These are phyloP conservation scores for Rhazya stricta DNA, from an alignment of 257 asterid species.

Conservation along the genomic window DNA sequence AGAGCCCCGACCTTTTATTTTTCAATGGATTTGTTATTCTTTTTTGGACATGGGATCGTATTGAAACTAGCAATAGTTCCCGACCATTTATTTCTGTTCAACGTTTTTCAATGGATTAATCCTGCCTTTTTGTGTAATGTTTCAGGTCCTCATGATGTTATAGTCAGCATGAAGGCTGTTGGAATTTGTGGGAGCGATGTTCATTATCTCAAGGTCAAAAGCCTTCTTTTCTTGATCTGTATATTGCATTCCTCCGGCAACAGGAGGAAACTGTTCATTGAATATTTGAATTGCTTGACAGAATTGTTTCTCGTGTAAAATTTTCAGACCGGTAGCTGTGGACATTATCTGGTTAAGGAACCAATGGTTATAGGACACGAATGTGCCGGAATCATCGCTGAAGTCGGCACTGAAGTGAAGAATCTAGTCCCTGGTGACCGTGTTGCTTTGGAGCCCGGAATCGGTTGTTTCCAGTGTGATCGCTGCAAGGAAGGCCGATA, in stretches of 20 bases:
- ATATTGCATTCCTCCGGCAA: too few relatives aligned
- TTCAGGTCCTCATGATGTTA: slow-evolving; percentile 79
- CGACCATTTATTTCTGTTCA: too few relatives aligned
- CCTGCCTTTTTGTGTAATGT: neutral
- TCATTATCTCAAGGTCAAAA: slow-evolving; percentile 76
- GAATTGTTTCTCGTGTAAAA: neutral
- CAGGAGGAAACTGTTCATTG: too few relatives aligned
- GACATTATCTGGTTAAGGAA: slow-evolving; percentile 9
- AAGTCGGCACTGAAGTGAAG: slow-evolving; percentile 12
- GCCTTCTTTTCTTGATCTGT: neutral
- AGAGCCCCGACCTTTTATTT: too few relatives aligned
- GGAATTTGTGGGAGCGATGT: slow-evolving; percentile 99
- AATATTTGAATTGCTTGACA: too few relatives aligned
- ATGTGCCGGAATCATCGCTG: slow-evolving; percentile 17
- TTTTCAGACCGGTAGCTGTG: slow-evolving; percentile 8
- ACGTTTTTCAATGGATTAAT: too few relatives aligned
- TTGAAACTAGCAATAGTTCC: too few relatives aligned
- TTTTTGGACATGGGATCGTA: too few relatives aligned
- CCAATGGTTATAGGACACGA: slow-evolving; percentile 18
- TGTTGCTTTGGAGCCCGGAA: slow-evolving; percentile 13
- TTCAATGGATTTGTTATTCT: too few relatives aligned
- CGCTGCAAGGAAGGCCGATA: neutral
- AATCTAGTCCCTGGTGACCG: slow-evolving; percentile 3
- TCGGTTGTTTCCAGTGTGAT: slow-evolving; percentile 1
- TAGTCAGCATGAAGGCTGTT: slow-evolving; percentile 88